Evolutionary conservation across 2,329 filamentous ascomycete species (phyloP), one percentile per base, ranked within the genome.

Genomic region (Coniochaeta sp.): DNA sequence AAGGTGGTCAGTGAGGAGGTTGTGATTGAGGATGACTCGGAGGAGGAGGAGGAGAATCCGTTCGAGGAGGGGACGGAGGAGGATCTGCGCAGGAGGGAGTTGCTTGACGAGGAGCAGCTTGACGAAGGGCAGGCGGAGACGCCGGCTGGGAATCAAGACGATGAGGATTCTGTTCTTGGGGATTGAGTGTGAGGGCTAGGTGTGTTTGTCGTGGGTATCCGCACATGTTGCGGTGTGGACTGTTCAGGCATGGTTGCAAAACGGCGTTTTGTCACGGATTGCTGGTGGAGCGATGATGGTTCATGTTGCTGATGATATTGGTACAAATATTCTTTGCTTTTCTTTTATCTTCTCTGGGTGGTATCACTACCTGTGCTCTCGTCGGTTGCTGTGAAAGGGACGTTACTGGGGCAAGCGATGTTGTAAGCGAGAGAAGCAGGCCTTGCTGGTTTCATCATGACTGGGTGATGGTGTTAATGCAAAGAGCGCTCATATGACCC

Each of bases 51-150:
- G 11, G 71, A 71, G 62, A 63, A 76, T 58, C 72, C 78, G 22
- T 78, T 80, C 40, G 84, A 85, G 64, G 85, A 87, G 66, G 85
- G 82, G 57, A 84, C 82, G 3, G 73, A 71, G 14, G 85, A 86
- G 67, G 84, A 87, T 66, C 71, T 86, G 34, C 75, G 79, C 31
- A 75, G 79, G 59, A 75, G 81, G 58, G 84, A 83, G 67, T 70
- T 86, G 59, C 64, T 85, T 6, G 81, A 83, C 31, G 76, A 78
- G 7, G 77, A 77, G 19, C 73, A 75, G 3, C 75, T 77, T 4
- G 74, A 75, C 16, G 75, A 73, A 0, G 73, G 74, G 22, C 67
- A 66, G 8, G 22, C 47, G 47, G 47, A 31, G 14, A 52, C 24
- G 47, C 47, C 47, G 47, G 12, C 26, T n/a, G 70, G n/a, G 54